These are phyloP conservation scores for Prinsepia uniflora DNA, from an alignment of 306 rosid species.

Conservation along the genomic window DNA sequence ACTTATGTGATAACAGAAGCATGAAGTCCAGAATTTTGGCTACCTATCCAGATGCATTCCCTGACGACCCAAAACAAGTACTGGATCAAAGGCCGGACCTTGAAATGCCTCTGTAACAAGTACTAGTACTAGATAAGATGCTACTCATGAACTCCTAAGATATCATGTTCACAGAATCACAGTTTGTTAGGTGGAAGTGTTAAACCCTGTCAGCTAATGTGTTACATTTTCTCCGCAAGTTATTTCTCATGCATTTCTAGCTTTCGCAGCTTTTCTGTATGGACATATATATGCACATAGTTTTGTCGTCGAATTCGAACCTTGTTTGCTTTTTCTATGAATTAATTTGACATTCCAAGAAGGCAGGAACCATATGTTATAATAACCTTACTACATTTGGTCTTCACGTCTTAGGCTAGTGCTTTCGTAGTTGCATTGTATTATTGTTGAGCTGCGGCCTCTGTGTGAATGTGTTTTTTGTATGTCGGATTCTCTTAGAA, in stretches of 20 bases:
- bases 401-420: too few relatives aligned
- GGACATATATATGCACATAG: not conserved
- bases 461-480: not conserved
- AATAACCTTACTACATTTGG: too few relatives aligned
- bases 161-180: not conserved
- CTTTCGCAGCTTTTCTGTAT: not conserved
- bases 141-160: not conserved
- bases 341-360: too few relatives aligned
- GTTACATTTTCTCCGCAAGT: not conserved
- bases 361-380: too few relatives aligned
- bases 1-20: slow-evolving; percentile 42
- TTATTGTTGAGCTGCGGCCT: not conserved
- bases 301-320: not conserved
- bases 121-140: not conserved
- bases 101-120: slow-evolving; percentile 58
- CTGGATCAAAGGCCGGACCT: slow-evolving; percentile 84
- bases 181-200: not conserved
- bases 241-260: not conserved
- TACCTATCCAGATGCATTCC: slow-evolving; percentile 82
- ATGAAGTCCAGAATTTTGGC: slow-evolving; percentile 74
- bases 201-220: not conserved
- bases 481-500: not conserved
- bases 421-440: too few relatives aligned
- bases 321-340: not conserved
- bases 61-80: slow-evolving; percentile 44